Conservation (phyloP, 2,329 filamentous ascomycete species). For the Stenocarpella maydis region DNA sequence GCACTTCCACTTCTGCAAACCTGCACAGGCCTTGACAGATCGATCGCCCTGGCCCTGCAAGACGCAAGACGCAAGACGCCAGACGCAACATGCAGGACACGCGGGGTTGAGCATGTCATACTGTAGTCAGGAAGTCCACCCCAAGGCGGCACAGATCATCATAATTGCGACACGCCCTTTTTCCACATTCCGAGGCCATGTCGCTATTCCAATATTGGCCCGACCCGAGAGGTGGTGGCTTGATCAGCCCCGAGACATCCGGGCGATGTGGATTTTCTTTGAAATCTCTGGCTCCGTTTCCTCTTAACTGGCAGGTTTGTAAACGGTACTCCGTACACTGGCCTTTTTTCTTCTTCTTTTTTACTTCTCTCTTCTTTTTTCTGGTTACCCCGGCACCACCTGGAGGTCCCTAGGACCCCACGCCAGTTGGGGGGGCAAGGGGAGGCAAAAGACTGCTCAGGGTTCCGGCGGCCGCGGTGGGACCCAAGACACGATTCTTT, state of each 20-base stretch:
- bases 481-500: neutral
- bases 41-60: conserved; percentile 1
- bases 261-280: neutral
- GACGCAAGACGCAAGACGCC: neutral
- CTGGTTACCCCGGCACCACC: too few species aligned
- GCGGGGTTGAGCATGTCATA: conserved; percentile 10
- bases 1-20: neutral
- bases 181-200: conserved; percentile 8
- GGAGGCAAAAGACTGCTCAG: neutral
- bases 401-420: neutral
- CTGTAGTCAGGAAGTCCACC: neutral
- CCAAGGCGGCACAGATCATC: neutral
- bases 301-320: neutral
- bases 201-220: neutral
- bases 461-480: neutral
- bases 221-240: conserved; percentile 22
- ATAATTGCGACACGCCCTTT: conserved; percentile 12
- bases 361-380: too few species aligned
- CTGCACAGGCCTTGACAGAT: conserved; percentile 10
- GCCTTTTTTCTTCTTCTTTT: too few species aligned
- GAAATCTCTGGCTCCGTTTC: conserved; percentile 21
- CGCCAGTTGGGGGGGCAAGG: neutral
- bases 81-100: conserved; percentile 3
- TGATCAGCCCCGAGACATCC: conserved; percentile 27
- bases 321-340: neutral